Evolutionary conservation across 495 filamentous ascomycete species (phyloP), one percentile per base, ranked within the genome.

Genomic region (Talaromyces proteolyticus): DNA sequence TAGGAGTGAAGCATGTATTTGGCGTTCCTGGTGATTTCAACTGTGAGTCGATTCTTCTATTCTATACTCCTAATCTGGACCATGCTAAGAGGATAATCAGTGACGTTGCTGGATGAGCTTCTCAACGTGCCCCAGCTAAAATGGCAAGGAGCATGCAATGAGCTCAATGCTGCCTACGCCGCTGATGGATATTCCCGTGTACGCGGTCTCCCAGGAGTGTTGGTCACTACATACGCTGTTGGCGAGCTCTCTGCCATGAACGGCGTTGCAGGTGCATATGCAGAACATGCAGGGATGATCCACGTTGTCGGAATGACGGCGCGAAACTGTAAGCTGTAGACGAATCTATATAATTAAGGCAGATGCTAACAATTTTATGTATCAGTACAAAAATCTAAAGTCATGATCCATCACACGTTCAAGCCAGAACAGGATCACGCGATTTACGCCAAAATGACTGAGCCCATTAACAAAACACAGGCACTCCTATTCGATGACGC

Each of bases 91-190:
- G 2, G 29, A 8, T 10, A 14, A 10, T 4, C 14, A 34, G 29
- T 34, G 29, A 10, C 1, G 2, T 14, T 34, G 29, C 29, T 34
- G 8, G 29, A 34, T 14, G 29, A 34, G 29, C 29, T 34, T 1
- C 29, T 34, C 29, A 34, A 34, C 8, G 29, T 34, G 8, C 29
- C 29, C 2, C 29, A 79, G 4, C 65, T 92, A 6, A 73, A 79
- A 56, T 91, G 88, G 88, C 79, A 89, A 18, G 88, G 88, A 47
- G 90, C 83, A 63, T 83, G 80, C 56, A 92, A 91, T 58, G 88
- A 91, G 60, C 77, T 92, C 41, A 91, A 92, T 60, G 86, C 86
- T 16, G 85, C 81, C 18, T 91, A 93, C 54, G 87, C 88, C 10
- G 84, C 88, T 11, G 88, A 93, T 66, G 88, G 86, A 14, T 91